Conservation (phyloP, 2,329 filamentous ascomycete genomes). For the Colletotrichum magnum region DNA sequence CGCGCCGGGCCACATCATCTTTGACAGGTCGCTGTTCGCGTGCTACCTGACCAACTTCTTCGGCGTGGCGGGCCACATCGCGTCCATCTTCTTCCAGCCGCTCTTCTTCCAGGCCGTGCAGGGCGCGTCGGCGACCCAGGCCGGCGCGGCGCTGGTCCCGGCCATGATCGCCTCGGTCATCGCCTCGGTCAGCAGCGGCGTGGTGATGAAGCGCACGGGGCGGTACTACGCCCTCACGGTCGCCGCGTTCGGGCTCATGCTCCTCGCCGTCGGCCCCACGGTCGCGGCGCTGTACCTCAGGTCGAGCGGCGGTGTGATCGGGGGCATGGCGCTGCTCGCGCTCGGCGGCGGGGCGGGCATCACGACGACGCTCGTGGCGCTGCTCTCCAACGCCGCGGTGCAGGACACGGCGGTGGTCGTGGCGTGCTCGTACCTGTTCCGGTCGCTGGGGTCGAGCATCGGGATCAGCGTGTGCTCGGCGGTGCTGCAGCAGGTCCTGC, state of each 20-base stretch:
- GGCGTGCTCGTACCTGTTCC: constrained; percentile 86
- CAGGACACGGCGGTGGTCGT: constrained; percentile 82
- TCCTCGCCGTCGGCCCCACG: constrained; percentile 68
- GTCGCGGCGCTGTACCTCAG: constrained; percentile 65
- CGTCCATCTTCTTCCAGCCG: constrained; percentile 79
- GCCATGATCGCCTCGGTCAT: constrained; percentile 72
- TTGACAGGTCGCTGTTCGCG: constrained; percentile 75
- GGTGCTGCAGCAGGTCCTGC: constrained; percentile 78
- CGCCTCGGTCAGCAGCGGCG: constrained; percentile 75
- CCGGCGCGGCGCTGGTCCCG: constrained; percentile 77
- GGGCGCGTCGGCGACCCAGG: constrained; percentile 72
- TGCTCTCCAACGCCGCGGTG: constrained; percentile 77
- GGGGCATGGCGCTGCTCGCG: constrained; percentile 68
- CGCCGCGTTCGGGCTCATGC: constrained; percentile 65
- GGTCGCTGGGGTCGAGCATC: constrained; percentile 82
- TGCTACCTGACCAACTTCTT: constrained; percentile 83
- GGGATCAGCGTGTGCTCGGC: constrained; percentile 81
- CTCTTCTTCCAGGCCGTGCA: constrained; percentile 83
- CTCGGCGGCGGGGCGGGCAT: constrained; percentile 66
- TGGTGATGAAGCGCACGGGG: constrained; percentile 78
- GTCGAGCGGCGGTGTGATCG: constrained; percentile 66
- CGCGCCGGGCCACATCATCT: constrained; percentile 80
- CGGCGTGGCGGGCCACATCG: constrained; percentile 69
- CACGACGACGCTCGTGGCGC: constrained; percentile 78
- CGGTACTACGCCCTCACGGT: constrained; percentile 80